phyloP scores from a whole-genome alignment of 2,329 filamentous ascomycete species.

The Aspergillus neotritici region DNA sequence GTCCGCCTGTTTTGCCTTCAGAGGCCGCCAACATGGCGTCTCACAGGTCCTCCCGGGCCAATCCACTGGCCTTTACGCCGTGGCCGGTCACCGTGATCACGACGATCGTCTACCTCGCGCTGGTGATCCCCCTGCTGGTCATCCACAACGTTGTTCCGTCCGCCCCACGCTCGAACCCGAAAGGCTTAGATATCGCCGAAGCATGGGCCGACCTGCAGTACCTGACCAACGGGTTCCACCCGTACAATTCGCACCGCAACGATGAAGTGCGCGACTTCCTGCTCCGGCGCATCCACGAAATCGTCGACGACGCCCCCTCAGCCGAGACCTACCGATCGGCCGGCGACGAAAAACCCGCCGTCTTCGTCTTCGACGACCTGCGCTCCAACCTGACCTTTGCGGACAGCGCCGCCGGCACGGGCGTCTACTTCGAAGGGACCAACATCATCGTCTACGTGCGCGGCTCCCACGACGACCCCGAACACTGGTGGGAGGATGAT shows the following conservation, averaged over 20 bases:
- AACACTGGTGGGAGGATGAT: conserved; percentile 64
- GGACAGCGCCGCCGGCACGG: conserved; percentile 37
- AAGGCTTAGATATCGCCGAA: conserved; percentile 73
- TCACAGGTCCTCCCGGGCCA: conserved; percentile 26
- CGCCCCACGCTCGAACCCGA: conserved; percentile 52
- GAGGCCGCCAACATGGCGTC: conserved; percentile 28
- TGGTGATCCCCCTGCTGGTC: conserved; percentile 66
- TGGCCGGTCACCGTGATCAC: conserved; percentile 76
- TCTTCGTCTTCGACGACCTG: conserved; percentile 71
- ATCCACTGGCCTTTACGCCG: conserved; percentile 67
- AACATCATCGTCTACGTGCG: conserved; percentile 91
- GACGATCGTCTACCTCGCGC: conserved; percentile 67
- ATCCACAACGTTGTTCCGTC: conserved; percentile 71
- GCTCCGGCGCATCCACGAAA: conserved; percentile 62
- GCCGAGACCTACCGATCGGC: conserved; percentile 12
- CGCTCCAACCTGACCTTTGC: conserved; percentile 71
- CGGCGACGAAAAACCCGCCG: conserved; percentile 25
- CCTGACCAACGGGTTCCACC: conserved; percentile 72
- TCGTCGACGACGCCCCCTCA: conserved; percentile 58
- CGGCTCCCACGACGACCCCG: conserved; percentile 66
- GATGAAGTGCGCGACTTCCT: conserved; percentile 74
- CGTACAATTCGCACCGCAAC: conserved; percentile 81
- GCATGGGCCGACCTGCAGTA: conserved; percentile 79
- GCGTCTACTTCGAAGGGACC: conserved; percentile 82
- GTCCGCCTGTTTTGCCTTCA: neutral